A percentile compares a stretch with the other conserved stretches of the same genome.
Conservation (phyloP, 805 yeast genomes). For the Wickerhamomyces strasburgensis region DNA sequence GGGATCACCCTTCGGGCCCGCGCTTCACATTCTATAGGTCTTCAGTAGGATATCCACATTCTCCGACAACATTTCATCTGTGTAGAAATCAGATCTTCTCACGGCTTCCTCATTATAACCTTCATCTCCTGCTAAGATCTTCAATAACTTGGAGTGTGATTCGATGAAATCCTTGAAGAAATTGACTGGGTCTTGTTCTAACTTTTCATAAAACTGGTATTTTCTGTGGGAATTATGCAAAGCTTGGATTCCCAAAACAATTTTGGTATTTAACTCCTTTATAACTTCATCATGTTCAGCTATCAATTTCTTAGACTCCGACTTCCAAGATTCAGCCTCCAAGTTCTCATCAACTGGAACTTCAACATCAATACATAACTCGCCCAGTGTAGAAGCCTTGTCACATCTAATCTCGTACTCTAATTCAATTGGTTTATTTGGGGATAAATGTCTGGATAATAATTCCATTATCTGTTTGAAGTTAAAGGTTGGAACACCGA, state of each 20-base stretch:
- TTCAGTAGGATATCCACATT: slow-evolving; percentile 73
- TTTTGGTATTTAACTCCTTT: slow-evolving; percentile 28
- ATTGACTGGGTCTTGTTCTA: slow-evolving; percentile 71
- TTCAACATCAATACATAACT: slow-evolving; percentile 69
- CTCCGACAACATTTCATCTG: slow-evolving; percentile 69
- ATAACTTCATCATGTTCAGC: slow-evolving; percentile 27
- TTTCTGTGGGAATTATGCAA: slow-evolving; percentile 53
- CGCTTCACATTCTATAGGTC: slow-evolving; percentile 30
- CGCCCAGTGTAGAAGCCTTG: slow-evolving; percentile 75
- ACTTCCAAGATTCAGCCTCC: slow-evolving; percentile 25
- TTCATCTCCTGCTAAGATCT: slow-evolving; percentile 83
- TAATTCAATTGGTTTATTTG: slow-evolving; percentile 73
- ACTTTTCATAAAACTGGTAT: slow-evolving; percentile 70
- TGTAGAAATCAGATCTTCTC: slow-evolving; percentile 75
- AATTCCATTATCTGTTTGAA: slow-evolving; percentile 71
- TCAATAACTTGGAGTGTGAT: slow-evolving; percentile 79
- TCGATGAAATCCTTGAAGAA: slow-evolving; percentile 71
- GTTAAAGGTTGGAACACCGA: slow-evolving; percentile 48
- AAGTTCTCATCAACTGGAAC: slow-evolving; percentile 39
- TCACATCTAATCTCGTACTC: slow-evolving; percentile 76
- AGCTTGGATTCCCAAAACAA: slow-evolving; percentile 42
- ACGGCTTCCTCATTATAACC: slow-evolving; percentile 86
- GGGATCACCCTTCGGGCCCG: too few relatives aligned
- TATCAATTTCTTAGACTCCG: slow-evolving; percentile 28
- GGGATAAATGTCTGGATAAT: slow-evolving; percentile 61